Evolutionary conservation across 257 asterid genomes (phyloP), one percentile per base, ranked within the genome.

Genomic region (Leonotis leonurus): DNA sequence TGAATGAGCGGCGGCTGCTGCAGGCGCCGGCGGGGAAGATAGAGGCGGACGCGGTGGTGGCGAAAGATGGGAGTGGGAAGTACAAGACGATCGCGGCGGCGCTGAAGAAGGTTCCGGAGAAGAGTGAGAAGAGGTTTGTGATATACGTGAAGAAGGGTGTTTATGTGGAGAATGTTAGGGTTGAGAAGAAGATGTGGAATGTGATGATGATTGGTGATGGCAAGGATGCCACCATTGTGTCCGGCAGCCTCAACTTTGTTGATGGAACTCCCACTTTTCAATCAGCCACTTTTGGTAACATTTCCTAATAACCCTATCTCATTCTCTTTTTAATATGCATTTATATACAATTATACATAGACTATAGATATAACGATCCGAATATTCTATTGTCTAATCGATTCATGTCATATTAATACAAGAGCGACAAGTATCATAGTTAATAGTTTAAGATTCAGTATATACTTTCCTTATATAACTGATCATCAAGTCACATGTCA

Each of bases 191-290:
- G 0, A 68, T 39, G 40, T 79, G 85, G 85, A 82, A 82, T 58
- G 89, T 82, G 71, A 79, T 82, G 81, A 77, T 82, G 62, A 60
- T 79, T 10, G 89, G 89, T 0, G 89, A 82, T 53, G 89, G 89
- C 0, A 75, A 33, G 64, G 60, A 55, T 45, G 68, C 62, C 0
- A 82, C 85, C 40, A 29, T 80, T 46, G 78, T 82, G 16, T 74
- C 85, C 0, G 83, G 82, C 41, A 48, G 65, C 43, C 81, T 72
- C 22, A 82, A 82, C 17, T 44, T 79, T 48, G 53, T 82, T 4
- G 89, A 82, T 61, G 85, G 89, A 12, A 79, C 85, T 52, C 89
- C 89, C 54, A 82, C 89, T 0, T 82, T 82, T 51, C 68, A 77
- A 54, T 22, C 74, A 2, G 85, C 89, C n/a, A 82, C 89, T 33